These are phyloP conservation scores for Zygnema circumcarinatum DNA, from an alignment of 139 green algal species.

Conservation along the genomic window DNA sequence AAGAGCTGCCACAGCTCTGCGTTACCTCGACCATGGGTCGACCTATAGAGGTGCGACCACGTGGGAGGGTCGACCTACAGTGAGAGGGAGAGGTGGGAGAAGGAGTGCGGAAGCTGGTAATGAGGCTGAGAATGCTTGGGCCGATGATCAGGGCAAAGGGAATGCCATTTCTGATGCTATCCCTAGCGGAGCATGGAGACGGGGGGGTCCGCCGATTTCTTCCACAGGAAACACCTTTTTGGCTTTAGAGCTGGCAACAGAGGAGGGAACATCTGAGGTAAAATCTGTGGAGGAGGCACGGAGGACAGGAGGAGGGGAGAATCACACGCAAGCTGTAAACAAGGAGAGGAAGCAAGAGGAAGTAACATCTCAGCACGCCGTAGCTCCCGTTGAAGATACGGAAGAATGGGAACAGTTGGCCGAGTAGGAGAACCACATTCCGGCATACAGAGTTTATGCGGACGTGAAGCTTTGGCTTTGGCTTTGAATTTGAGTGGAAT, in stretches of 20 bases:
- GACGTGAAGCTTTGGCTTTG: background rate
- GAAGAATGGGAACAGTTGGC: background rate
- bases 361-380: no score
- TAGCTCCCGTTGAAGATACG: background rate
- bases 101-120: background rate
- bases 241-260: background rate
- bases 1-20: conserved; percentile 35
- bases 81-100: background rate
- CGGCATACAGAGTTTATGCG: background rate
- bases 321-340: background rate
- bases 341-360: background rate
- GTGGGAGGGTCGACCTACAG: no score
- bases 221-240: background rate
- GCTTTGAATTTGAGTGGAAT: background rate
- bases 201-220: background rate
- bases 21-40: conserved; percentile 33
- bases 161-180: background rate
- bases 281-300: background rate
- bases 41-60: conserved; percentile 41
- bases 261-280: background rate
- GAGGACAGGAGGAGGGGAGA: background rate
- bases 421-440: background rate
- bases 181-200: background rate
- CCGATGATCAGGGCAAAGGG: background rate
- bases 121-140: background rate